A percentile compares a stretch with the other conserved stretches of the same genome.
These are phyloP conservation scores for Dentipellis sp. DNA, from an alignment of 768 basidiomycete genomes.

Conservation along the genomic window DNA sequence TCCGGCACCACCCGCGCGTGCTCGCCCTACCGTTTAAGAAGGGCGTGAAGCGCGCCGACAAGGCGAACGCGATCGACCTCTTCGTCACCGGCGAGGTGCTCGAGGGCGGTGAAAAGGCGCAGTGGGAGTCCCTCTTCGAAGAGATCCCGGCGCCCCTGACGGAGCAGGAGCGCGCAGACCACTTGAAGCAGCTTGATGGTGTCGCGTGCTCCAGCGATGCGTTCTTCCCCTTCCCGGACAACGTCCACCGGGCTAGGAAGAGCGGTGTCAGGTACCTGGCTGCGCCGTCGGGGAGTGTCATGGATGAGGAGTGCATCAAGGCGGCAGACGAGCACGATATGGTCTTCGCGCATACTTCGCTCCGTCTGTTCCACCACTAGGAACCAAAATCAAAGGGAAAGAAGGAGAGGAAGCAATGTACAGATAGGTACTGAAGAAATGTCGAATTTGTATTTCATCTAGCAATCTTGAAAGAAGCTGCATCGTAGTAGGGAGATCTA, in stretches of 20 bases:
- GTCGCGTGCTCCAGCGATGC: conserved; percentile 95
- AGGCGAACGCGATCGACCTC: conserved; percentile 96
- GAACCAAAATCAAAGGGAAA: neutral
- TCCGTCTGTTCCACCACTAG: conserved; percentile 89
- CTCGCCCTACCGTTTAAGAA: conserved; percentile 93
- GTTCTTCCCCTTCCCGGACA: conserved; percentile 99
- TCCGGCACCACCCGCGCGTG: conserved; percentile 92
- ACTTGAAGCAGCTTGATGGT: conserved; percentile 65
- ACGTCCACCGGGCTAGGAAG: conserved; percentile 86
- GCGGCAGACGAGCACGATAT: conserved; percentile 91
- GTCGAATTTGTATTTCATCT: no score
- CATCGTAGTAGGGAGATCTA: no score
- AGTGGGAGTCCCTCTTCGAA: conserved; percentile 90
- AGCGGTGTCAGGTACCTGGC: conserved; percentile 91
- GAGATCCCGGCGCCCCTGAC: conserved; percentile 54
- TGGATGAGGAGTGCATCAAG: conserved; percentile 95
- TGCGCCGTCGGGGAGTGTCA: conserved; percentile 89
- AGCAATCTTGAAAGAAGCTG: no score
- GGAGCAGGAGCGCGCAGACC: conserved; percentile 62
- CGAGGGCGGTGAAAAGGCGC: conserved; percentile 80
- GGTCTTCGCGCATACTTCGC: conserved; percentile 82
- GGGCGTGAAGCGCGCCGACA: conserved; percentile 95
- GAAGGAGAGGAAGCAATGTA: neutral
- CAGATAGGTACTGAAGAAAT: no score
- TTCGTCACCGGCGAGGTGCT: conserved; percentile 87